Base-by-base conservation (phyloP, 2,329 filamentous ascomycete genomes). In the Talaromyces sp. region DNA sequence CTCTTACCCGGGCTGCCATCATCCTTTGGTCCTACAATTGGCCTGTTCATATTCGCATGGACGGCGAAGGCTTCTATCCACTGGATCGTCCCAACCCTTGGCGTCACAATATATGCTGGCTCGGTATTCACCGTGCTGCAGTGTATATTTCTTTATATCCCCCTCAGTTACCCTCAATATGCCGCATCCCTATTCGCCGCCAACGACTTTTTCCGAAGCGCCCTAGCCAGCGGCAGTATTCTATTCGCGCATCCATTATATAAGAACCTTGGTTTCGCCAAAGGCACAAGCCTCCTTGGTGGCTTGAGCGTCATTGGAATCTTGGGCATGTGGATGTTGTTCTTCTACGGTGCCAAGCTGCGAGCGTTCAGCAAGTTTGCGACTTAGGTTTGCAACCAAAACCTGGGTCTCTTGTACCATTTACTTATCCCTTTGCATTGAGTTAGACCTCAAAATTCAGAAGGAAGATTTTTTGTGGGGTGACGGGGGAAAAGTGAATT, bases 1-100 rank as follows among this genome's bases (percentile, higher is more conserved):
- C 79, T 86, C 9, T 64, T 74, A 51, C 85, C 84, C 0, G 84
- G 84, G 2, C 73, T 87, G 2, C 71, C 76, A 2, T 81, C 80
- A 1, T 73, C 80, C 46, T 77, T 86, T 62, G 80, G 80, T 1
- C 81, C 84, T 0, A 81, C 83, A 0, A 77, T 84, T 26, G 84
- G 84, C n/a, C 76, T 87, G 13, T 87, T 87, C 76, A 69, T 86
- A 60, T 86, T 71, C 41, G 67, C 41, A 7, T 54, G 41, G 57
- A 38, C 27, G 1, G 35, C 17, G 10, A 29, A 43, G 29, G 27
- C 43, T 52, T 58, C 56, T 24, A 51, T 76, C 19, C 73, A 77
- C 60, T 78, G 75, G 76, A 74, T 75, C 53, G 75, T 75, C 1
- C 64, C 65, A 26, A 65, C 71, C 7, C 66, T 77, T 32, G 75